Evolutionary conservation across 2,329 filamentous ascomycete genomes (phyloP).

Genomic region (Xylaria hypoxylon): DNA sequence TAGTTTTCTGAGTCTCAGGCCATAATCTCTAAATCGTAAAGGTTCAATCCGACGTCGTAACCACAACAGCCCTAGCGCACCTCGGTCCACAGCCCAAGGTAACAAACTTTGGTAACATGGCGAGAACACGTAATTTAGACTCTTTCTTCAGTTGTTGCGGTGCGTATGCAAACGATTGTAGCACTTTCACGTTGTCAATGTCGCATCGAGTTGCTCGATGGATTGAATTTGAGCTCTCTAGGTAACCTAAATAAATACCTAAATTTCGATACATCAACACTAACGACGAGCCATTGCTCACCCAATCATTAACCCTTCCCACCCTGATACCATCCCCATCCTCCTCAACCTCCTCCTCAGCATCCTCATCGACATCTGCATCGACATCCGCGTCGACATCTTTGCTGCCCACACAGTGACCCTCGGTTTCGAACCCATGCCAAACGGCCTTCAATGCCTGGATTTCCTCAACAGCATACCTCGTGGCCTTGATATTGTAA

Average conservation of each 20-base stretch:
- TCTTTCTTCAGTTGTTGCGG: too few relatives aligned
- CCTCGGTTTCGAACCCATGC: neutral
- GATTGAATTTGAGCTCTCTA: constrained; percentile 17
- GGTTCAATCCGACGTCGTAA: too few relatives aligned
- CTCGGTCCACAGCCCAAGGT: too few relatives aligned
- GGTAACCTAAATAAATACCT: neutral
- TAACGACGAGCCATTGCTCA: neutral
- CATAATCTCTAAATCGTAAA: too few relatives aligned
- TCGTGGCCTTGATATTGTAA: neutral
- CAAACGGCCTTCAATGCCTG: neutral
- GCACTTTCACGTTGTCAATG: too few relatives aligned
- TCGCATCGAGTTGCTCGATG: neutral
- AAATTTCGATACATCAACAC: neutral
- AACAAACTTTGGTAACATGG: neutral
- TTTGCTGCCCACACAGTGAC: neutral
- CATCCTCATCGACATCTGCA: neutral
- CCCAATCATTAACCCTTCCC: neutral
- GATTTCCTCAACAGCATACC: constrained; percentile 4
- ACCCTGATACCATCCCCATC: neutral
- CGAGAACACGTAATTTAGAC: too few relatives aligned
- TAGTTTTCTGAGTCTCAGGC: too few relatives aligned
- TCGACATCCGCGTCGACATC: neutral
- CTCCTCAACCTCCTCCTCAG: neutral
- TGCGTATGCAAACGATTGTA: too few relatives aligned
- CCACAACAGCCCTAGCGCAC: too few relatives aligned